Evolutionary conservation across 2,329 filamentous ascomycete species (phyloP).

Genomic region (Penicillium sp.): DNA sequence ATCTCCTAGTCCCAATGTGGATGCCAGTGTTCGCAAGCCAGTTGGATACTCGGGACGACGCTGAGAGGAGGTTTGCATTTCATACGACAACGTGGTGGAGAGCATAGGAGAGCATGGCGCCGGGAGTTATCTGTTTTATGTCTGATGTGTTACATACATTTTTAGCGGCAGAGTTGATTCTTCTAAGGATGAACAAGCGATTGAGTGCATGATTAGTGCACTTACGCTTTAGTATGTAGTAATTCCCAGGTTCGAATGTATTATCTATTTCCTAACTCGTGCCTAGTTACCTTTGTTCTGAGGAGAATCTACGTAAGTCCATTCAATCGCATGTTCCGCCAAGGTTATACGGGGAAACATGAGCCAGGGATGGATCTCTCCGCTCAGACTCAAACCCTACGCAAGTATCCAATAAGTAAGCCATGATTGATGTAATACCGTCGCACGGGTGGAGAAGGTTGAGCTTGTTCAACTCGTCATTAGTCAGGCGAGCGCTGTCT

Average conservation of each 20-base stretch:
- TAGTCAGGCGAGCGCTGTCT: too few species aligned
- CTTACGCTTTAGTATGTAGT: background rate
- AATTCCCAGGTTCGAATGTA: background rate
- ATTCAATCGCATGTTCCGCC: too few species aligned
- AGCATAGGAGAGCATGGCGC: constrained; percentile 24
- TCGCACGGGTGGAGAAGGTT: too few species aligned
- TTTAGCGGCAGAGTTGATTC: background rate
- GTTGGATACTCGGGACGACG: constrained; percentile 27
- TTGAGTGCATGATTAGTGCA: background rate
- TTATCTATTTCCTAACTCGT: too few species aligned
- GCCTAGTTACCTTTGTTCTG: too few species aligned
- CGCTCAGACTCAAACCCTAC: too few species aligned
- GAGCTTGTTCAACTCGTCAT: too few species aligned
- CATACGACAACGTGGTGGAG: constrained; percentile 14
- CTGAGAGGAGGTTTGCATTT: constrained; percentile 8
- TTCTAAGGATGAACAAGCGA: background rate
- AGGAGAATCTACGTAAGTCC: too few species aligned
- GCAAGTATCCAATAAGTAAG: too few species aligned
- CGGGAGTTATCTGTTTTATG: constrained; percentile 14
- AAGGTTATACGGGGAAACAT: too few species aligned
- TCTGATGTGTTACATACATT: constrained; percentile 8
- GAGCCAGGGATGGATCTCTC: too few species aligned
- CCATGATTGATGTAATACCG: too few species aligned
- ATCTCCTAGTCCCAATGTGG: constrained; percentile 34
- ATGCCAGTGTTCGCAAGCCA: constrained; percentile 34